These are phyloP conservation scores for Luffa aegyptiaca DNA, from an alignment of 306 rosid species.

Conservation along the genomic window DNA sequence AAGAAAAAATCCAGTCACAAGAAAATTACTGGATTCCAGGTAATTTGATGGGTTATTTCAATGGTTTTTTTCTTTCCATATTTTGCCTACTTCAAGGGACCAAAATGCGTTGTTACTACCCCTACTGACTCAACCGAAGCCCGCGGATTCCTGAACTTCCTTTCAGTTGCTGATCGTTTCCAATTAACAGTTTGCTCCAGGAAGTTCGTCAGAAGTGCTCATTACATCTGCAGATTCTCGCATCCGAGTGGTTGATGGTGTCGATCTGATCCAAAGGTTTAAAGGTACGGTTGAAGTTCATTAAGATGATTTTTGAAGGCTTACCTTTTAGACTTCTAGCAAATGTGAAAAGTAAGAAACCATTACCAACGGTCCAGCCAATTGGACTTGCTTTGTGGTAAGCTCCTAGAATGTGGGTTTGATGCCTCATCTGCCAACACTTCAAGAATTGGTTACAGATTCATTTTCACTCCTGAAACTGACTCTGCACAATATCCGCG, in stretches of 20 bases:
- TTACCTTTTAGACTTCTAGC: background rate
- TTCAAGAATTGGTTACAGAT: background rate
- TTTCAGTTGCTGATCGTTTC: constrained; percentile 28
- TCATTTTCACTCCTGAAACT: background rate
- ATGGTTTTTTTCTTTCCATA: background rate
- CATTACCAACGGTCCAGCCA: background rate
- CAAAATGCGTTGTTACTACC: background rate
- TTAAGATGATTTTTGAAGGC: background rate
- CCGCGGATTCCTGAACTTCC: background rate
- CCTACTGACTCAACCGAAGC: background rate
- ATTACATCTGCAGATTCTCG: constrained; percentile 97
- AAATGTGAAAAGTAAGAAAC: background rate
- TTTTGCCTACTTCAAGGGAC: background rate
- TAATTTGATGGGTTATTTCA: constrained; percentile 17
- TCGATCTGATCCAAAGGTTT: constrained; percentile 81
- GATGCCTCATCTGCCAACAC: background rate
- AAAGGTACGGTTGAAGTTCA: constrained; percentile 48
- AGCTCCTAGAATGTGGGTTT: background rate
- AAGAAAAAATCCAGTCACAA: constrained; percentile 82
- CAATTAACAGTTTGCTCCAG: constrained; percentile 84
- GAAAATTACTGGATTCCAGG: constrained; percentile 99
- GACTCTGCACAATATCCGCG: background rate
- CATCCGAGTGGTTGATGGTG: constrained; percentile 75
- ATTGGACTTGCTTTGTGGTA: background rate
- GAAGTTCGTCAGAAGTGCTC: constrained; percentile 88